These are phyloP conservation scores for Diaporthe australafricana DNA, from an alignment of 2,329 filamentous ascomycete genomes.

Conservation along the genomic window DNA sequence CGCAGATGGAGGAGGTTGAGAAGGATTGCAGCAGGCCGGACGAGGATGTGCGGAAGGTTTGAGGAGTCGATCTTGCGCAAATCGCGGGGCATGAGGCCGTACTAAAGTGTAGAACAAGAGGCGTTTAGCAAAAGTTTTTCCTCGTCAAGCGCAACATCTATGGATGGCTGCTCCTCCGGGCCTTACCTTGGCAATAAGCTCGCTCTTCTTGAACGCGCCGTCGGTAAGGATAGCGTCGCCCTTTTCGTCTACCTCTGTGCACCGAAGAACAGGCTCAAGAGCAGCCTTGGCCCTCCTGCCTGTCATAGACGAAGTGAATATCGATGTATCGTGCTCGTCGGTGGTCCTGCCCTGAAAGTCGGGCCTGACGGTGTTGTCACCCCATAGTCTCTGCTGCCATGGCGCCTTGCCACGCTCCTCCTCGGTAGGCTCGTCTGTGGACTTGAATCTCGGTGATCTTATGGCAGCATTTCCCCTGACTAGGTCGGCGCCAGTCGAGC, in stretches of 20 bases:
- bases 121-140: slow-evolving; percentile 11
- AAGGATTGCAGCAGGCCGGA: slow-evolving; percentile 91
- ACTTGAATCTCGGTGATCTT: slow-evolving; percentile 45
- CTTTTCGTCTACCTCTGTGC: slow-evolving; percentile 93
- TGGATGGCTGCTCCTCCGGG: slow-evolving; percentile 31
- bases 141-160: not conserved
- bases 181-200: slow-evolving; percentile 90
- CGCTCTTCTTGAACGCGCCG: slow-evolving; percentile 97
- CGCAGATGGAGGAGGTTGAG: slow-evolving; percentile 97
- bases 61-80: slow-evolving; percentile 98
- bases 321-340: slow-evolving; percentile 59
- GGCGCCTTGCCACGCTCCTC: slow-evolving; percentile 44
- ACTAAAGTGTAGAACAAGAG: slow-evolving; percentile 60
- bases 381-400: slow-evolving; percentile 65
- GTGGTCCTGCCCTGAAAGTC: slow-evolving; percentile 33
- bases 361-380: slow-evolving; percentile 49
- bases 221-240: slow-evolving; percentile 93
- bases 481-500: slow-evolving; percentile 24
- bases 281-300: slow-evolving; percentile 77
- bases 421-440: slow-evolving; percentile 40
- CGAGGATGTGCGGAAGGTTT: slow-evolving; percentile 92
- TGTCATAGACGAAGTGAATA: slow-evolving; percentile 77
- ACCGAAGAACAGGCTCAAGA: slow-evolving; percentile 87
- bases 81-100: slow-evolving; percentile 92
- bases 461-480: slow-evolving; percentile 15